These are phyloP conservation scores for Prunus mume DNA, from an alignment of 306 rosid genomes.

Conservation along the genomic window DNA sequence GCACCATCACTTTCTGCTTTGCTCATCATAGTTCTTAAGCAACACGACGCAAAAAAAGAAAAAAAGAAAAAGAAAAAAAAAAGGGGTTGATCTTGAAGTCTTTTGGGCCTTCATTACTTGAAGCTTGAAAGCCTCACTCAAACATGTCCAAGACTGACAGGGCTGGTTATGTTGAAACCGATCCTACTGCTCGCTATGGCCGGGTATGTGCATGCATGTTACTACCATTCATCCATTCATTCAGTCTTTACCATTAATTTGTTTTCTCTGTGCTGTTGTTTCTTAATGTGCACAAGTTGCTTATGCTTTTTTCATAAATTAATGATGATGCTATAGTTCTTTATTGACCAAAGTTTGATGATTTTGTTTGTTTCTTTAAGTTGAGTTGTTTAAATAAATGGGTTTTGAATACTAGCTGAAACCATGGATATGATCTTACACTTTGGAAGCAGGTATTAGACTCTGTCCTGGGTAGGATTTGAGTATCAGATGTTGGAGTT, in stretches of 20 bases:
- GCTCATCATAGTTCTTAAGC: background rate
- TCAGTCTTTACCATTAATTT: background rate
- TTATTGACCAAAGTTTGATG: background rate
- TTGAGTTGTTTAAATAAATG: background rate
- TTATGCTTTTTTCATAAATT: background rate
- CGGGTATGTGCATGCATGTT: constrained; percentile 49
- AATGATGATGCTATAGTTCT: background rate
- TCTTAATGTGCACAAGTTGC: background rate
- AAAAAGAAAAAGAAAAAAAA: background rate
- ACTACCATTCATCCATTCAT: background rate
- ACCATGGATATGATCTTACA: constrained; percentile 3
- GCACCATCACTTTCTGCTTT: background rate
- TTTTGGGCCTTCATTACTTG: background rate
- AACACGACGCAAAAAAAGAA: too few species aligned
- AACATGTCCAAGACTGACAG: constrained; percentile 7
- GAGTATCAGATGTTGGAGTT: background rate
- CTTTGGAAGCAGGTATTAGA: background rate
- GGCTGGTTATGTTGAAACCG: constrained; percentile 57
- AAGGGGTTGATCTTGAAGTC: background rate
- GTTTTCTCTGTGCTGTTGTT: background rate
- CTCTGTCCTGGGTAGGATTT: too few species aligned
- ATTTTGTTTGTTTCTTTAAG: background rate
- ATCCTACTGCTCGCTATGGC: constrained; percentile 76
- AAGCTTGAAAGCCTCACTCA: too few species aligned
- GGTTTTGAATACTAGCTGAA: background rate